Conservation (phyloP, 2,329 filamentous ascomycete species). For the Monilinia fructicola region DNA sequence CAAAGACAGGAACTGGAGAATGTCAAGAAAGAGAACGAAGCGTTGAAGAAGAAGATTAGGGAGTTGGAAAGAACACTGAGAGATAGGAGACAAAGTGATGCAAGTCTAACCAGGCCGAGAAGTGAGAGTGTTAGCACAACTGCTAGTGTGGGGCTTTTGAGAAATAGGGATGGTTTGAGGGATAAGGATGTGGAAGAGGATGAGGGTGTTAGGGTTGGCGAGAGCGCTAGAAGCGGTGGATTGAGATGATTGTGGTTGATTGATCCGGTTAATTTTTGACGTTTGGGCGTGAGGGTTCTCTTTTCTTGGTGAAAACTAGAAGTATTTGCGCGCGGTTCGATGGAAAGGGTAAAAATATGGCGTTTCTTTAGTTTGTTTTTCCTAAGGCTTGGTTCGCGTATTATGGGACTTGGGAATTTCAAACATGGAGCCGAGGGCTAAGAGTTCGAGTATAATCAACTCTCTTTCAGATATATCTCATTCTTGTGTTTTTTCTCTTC, state of each 20-base stretch:
- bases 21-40: conserved; percentile 64
- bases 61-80: conserved; percentile 58
- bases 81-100: conserved; percentile 42
- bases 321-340: background rate
- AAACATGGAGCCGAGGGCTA: background rate
- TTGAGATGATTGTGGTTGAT: conserved; percentile 22
- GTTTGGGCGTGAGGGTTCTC: background rate
- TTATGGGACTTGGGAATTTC: background rate
- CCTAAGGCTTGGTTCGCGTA: background rate
- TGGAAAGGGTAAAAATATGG: conserved; percentile 10
- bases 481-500: background rate
- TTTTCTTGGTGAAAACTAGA: background rate
- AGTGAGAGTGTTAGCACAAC: conserved; percentile 57
- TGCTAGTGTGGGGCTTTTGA: conserved; percentile 45
- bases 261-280: background rate
- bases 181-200: conserved; percentile 53
- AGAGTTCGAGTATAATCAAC: background rate
- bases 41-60: conserved; percentile 58
- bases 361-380: background rate
- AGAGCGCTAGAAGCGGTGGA: conserved; percentile 56
- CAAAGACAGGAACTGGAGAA: conserved; percentile 60
- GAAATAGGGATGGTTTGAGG: conserved; percentile 44
- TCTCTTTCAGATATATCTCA: background rate
- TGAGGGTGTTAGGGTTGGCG: conserved; percentile 56
- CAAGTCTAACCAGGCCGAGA: conserved; percentile 43